Base-by-base conservation (phyloP, 2,329 filamentous ascomycete genomes). In the Ophiostoma quercus region DNA sequence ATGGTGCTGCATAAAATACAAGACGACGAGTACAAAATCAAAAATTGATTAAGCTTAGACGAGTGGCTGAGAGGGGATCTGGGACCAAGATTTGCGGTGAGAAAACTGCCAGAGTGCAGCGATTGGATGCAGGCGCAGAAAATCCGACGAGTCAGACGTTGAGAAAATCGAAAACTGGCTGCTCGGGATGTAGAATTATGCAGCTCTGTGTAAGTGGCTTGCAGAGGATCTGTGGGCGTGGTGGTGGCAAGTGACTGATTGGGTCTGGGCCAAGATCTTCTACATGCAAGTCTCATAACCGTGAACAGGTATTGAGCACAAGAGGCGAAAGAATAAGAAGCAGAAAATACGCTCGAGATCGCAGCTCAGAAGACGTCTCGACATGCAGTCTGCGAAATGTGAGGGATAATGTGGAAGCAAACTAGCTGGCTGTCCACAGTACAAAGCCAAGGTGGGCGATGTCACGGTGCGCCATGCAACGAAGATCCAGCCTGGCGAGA, bases 401-500 rank as follows among this genome's bases (percentile, higher is more conserved):
- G 25, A 29, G 25, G 25, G 25, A 29, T 29, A 29, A 29, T 29
- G 25, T 29, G 25, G 2, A 29, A 29, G 25, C 25, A 29, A 29
- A 29, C 11, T 29, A 60, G 16, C 12, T 60, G 11, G 32, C 43
- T n/a, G 43, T 14, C 1, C 43, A 47, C 37, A 39, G 37, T 29
- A 29, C 22, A 19, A 9, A 32, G 39, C 16, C 39, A 47, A 47
- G 43, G 32, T 32, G 32, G 37, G 12, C 57, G 25, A 62, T 62
- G 57, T 62, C 57, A 62, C 22, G 39, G 32, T 66, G 43, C 63
- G 60, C 68, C 41, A 65, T 47, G 68, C 60, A 39, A 25, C 29
- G 60, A 66, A 54, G 60, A 69, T 57, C 32, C 12, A 69, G 62
- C 39, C 67, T 54, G 25, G 8, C 43, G 12, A 67, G 39, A 67